Evolutionary conservation across 2,329 filamentous ascomycete species (phyloP), one percentile per base, ranked within the genome.

Genomic region (Thelonectria discophora): DNA sequence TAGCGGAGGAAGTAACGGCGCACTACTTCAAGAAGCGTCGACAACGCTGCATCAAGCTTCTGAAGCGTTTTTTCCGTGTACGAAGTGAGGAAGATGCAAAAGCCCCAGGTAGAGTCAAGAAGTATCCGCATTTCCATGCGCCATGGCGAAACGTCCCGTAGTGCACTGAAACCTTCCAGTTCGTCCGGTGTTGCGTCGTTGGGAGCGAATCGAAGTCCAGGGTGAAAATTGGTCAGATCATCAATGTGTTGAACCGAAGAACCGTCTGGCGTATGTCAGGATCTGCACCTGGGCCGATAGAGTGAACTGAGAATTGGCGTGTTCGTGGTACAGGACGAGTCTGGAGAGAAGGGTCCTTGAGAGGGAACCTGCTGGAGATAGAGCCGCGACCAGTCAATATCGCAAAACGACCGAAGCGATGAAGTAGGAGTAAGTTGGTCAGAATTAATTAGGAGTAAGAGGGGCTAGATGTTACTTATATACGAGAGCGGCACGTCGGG

Each of bases 71-170:
- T 4, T 30, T 34, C 47, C 10, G 64, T 49, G 42, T 66, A 66
- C 18, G 64, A 45, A 1, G 60, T 64, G 39, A 65, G 24, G 34
- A 66, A 62, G 24, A 66, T 43, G 32, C 47, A 66, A 11, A 42
- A 65, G 1, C 64, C 64, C 64, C 64, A 66, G n/a, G 64, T 66
- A n/a, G n/a, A n/a, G n/a, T n/a, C n/a, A n/a, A 34, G 32, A 13
- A 34, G 12, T 3, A 5, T 13, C 32, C 32, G 32, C 32, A 34
- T 34, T 34, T 34, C 32, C 7, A 8, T 34, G 32, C 32, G 12
- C 32, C 3, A 34, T 34, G 7, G 3, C 7, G 12, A 9, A 5
- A 8, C 13, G 32, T 5, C 12, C 6, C 32, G 7, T 13, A 34
- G 8, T 34, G 3, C 3, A 3, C 7, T 8, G 32, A 32, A 32